phyloP scores from a whole-genome alignment of 148 eudicot species.

The Simmondsia chinensis region DNA sequence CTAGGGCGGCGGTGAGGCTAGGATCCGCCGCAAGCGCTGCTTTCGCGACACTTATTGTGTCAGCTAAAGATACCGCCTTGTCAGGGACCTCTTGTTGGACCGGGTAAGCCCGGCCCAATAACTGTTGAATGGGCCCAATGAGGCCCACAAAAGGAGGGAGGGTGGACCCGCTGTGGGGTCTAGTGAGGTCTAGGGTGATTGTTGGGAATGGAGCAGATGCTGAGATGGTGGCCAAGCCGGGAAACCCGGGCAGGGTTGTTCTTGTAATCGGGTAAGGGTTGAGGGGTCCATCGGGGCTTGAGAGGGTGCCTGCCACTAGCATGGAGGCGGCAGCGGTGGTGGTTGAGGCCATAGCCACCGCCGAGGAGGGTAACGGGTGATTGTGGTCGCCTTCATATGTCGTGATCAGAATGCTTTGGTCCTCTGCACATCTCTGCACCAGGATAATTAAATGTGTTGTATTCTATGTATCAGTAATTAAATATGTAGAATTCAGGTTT shows the following conservation, averaged over 20 bases:
- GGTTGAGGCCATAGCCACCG: conserved; percentile 29
- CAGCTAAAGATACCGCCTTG: background rate
- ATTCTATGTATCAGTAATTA: no score
- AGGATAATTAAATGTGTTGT: no score
- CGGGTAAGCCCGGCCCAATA: conserved; percentile 19
- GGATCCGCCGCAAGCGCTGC: conserved; percentile 36
- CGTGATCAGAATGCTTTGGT: conserved; percentile 27
- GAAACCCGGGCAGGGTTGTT: conserved; percentile 23
- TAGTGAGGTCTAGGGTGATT: conserved; percentile 43
- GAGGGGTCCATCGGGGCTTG: conserved; percentile 18
- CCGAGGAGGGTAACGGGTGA: conserved; percentile 30
- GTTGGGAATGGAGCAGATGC: conserved; percentile 49
- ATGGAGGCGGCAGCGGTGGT: conserved; percentile 34
- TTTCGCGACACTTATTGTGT: conserved; percentile 15
- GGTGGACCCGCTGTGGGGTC: conserved; percentile 8
- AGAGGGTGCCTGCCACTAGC: conserved; percentile 24
- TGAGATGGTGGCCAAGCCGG: conserved; percentile 40
- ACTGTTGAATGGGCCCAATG: conserved; percentile 10
- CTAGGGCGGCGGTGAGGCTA: conserved; percentile 22
- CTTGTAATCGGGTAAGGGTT: conserved; percentile 14
- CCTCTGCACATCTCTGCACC: conserved; percentile 45
- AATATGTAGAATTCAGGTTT: no score
- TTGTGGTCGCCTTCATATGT: conserved; percentile 40
- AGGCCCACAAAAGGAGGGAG: conserved; percentile 3
- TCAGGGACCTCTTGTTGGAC: background rate